Conservation (phyloP, 257 asterid species). For the Agastache rugosa region DNA sequence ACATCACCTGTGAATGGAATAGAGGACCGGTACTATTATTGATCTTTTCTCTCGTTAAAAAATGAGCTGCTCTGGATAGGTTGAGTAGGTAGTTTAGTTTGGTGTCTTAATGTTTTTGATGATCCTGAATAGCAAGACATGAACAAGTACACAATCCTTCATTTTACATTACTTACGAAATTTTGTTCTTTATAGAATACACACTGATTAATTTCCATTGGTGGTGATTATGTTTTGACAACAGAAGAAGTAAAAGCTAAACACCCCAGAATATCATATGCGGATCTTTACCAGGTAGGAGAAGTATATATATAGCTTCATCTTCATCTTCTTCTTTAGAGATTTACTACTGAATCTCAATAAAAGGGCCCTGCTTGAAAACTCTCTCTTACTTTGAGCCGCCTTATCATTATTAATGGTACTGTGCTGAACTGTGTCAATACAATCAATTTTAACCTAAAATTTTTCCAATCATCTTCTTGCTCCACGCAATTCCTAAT, state of each 20-base stretch:
- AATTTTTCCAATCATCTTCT: neutral
- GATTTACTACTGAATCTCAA: no score
- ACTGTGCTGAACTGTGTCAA: no score
- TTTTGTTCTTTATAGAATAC: neutral
- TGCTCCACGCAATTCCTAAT: neutral
- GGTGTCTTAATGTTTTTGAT: no score
- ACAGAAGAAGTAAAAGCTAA: constrained; percentile 80
- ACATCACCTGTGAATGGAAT: no score
- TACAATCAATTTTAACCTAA: neutral
- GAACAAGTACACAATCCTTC: no score
- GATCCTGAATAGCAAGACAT: no score
- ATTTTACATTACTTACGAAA: neutral
- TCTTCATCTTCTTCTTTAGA: neutral
- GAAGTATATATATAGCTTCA: neutral
- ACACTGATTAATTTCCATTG: constrained; percentile 17
- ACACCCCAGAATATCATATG: constrained; percentile 74
- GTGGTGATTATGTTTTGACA: constrained; percentile 36
- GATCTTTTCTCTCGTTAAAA: neutral
- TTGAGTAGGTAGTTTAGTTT: no score
- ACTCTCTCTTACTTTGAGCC: no score
- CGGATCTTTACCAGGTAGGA: constrained; percentile 91
- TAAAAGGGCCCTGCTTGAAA: no score
- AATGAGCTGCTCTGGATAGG: no score
- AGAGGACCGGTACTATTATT: no score
- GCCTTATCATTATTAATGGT: no score